A percentile compares a stretch with the other conserved stretches of the same genome.
Conservation (phyloP, 345 rosid genomes). For the Brassica incana region DNA sequence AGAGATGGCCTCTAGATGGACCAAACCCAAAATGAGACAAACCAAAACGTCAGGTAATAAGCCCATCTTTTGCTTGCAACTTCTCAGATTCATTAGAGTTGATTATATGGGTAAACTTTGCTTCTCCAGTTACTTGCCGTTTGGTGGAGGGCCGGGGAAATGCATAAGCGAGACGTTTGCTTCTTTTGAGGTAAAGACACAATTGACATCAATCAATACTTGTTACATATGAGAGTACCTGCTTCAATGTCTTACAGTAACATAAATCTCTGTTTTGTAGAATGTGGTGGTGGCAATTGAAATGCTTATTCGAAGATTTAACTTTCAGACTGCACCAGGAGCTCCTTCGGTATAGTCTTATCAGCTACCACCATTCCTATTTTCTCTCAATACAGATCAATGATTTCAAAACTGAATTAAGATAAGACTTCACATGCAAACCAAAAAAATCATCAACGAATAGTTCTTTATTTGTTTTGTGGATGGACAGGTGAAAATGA, state of each 20-base stretch:
- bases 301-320: conserved; percentile 79
- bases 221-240: neutral
- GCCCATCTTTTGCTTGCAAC: neutral
- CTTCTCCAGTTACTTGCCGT: conserved; percentile 81
- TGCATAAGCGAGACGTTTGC: conserved; percentile 96
- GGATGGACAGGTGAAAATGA: conserved; percentile 72
- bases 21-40: conserved; percentile 93
- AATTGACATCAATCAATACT: neutral
- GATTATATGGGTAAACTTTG: neutral
- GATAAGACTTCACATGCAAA: neutral
- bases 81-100: neutral
- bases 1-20: conserved; percentile 95
- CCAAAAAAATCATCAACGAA: neutral
- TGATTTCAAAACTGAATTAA: neutral
- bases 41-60: conserved; percentile 78
- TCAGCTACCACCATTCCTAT: neutral
- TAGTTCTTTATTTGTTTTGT: neutral
- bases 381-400: neutral
- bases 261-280: conserved; percentile 41
- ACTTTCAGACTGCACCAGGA: conserved; percentile 76
- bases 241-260: conserved; percentile 17
- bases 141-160: conserved; percentile 96
- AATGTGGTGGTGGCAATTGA: conserved; percentile 81
- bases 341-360: conserved; percentile 77
- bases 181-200: conserved; percentile 70